Percentiles rank a stretch among this genome's conserved stretches.
These are phyloP conservation scores for Stentor coeruleus DNA, from an alignment of 73 alveolate species.

Conservation along the genomic window DNA sequence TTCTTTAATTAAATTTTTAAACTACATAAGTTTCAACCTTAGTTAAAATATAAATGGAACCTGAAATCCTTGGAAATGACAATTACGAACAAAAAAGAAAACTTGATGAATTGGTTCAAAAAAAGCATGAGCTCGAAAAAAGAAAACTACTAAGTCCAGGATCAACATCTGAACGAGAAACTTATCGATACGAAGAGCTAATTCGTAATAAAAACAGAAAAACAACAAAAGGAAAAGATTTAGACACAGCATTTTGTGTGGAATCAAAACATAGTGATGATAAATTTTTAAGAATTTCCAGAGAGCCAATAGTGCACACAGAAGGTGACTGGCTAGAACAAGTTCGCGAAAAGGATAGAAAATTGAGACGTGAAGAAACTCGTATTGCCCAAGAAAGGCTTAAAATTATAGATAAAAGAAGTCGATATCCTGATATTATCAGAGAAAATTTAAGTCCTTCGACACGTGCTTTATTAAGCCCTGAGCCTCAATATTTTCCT, in stretches of 20 bases:
- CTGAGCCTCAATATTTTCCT: neutral
- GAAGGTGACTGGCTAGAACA: neutral
- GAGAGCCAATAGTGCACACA: neutral
- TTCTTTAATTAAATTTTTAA: too few species aligned
- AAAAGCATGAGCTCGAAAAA: neutral
- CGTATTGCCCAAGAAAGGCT: conserved; percentile 14
- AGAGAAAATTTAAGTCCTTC: conserved; percentile 1
- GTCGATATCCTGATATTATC: conserved; percentile 12
- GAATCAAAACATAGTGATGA: neutral
- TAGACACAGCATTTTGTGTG: neutral
- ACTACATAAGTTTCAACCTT: too few species aligned
- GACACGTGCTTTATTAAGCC: neutral
- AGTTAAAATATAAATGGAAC: neutral
- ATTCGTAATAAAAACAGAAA: neutral
- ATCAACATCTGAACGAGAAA: neutral
- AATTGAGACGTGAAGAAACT: neutral
- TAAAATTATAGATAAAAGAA: neutral
- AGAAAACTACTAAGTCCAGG: neutral
- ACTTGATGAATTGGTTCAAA: neutral
- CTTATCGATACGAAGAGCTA: neutral
- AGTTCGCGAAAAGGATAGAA: neutral
- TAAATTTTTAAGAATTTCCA: neutral
- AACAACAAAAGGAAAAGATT: neutral
- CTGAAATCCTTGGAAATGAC: too few species aligned
- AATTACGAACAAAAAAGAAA: neutral